Evolutionary conservation across 306 rosid species (phyloP).

Genomic region (Trifolium repens): DNA sequence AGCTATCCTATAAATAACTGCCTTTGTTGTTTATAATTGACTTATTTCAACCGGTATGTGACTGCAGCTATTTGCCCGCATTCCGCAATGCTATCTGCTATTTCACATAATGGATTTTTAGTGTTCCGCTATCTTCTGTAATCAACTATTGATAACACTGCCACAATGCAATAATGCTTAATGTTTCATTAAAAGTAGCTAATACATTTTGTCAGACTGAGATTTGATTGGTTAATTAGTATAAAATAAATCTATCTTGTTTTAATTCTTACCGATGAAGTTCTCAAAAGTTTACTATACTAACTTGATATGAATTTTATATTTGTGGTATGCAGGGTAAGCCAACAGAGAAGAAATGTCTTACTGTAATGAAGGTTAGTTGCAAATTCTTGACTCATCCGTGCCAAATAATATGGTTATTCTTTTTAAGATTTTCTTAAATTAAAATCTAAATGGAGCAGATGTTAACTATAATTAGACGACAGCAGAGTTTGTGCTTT

Average conservation of each 20-base stretch:
- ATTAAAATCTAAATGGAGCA: not conserved
- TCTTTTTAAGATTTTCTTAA: slow-evolving; percentile 21
- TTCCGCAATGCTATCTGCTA: not conserved
- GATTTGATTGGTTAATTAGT: slow-evolving; percentile 21
- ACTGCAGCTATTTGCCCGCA: not conserved
- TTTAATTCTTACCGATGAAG: not conserved
- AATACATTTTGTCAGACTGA: not conserved
- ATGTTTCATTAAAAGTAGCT: slow-evolving; percentile 6
- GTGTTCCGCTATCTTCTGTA: not conserved
- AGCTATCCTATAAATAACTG: not conserved
- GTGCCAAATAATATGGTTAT: slow-evolving; percentile 5
- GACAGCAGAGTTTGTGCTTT: too few relatives aligned
- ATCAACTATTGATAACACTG: not conserved
- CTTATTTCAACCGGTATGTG: not conserved
- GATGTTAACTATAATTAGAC: too few relatives aligned
- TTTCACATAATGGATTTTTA: not conserved
- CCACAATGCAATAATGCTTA: slow-evolving; percentile 11
- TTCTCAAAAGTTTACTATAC: slow-evolving; percentile 26
- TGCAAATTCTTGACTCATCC: slow-evolving; percentile 27
- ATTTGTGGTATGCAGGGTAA: slow-evolving; percentile 58
- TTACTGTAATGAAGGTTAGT: slow-evolving; percentile 72
- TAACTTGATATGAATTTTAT: slow-evolving; percentile 34
- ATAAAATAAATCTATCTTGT: slow-evolving; percentile 28
- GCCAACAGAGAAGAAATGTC: slow-evolving; percentile 67
- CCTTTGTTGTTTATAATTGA: not conserved